Evolutionary conservation across 176 grass and related monocot genomes (phyloP).

Genomic region (Secale cereale): DNA sequence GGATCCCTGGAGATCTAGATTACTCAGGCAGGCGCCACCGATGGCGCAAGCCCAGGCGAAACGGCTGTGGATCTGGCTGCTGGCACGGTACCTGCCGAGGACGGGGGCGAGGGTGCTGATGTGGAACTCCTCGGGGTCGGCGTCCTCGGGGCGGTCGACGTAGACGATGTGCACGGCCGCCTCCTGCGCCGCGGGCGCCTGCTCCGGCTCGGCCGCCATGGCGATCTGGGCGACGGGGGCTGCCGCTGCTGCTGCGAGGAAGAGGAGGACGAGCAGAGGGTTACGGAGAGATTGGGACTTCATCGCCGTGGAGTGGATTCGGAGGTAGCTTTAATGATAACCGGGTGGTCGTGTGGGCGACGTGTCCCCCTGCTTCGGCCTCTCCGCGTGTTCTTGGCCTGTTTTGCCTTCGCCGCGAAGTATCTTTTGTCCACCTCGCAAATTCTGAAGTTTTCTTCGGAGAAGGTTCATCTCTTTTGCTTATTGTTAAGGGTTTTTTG

Average conservation of each 20-base stretch:
- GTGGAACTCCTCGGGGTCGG: constrained; percentile 85
- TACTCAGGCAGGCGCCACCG: neutral
- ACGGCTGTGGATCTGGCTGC: neutral
- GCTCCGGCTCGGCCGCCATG: constrained; percentile 44
- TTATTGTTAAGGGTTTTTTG: neutral
- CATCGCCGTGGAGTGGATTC: constrained; percentile 9
- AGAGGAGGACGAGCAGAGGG: constrained; percentile 8
- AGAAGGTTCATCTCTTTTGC: neutral
- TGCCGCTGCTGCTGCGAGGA: constrained; percentile 27
- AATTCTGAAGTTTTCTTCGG: neutral
- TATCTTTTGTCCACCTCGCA: neutral
- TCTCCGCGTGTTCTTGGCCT: neutral
- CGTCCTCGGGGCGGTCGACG: constrained; percentile 59
- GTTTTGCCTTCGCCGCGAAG: constrained; percentile 29
- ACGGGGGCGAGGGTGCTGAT: constrained; percentile 66
- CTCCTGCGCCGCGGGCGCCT: constrained; percentile 23
- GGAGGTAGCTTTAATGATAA: neutral
- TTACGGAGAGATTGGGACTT: neutral
- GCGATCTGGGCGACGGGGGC: neutral
- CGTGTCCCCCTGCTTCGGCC: neutral
- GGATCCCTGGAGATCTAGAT: neutral
- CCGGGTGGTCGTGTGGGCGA: neutral
- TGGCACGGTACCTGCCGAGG: constrained; percentile 52
- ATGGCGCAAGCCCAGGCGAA: neutral
- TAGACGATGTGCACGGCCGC: constrained; percentile 81